These are phyloP conservation scores for Holtermannia corniformis DNA, from an alignment of 768 basidiomycete species.

Conservation along the genomic window DNA sequence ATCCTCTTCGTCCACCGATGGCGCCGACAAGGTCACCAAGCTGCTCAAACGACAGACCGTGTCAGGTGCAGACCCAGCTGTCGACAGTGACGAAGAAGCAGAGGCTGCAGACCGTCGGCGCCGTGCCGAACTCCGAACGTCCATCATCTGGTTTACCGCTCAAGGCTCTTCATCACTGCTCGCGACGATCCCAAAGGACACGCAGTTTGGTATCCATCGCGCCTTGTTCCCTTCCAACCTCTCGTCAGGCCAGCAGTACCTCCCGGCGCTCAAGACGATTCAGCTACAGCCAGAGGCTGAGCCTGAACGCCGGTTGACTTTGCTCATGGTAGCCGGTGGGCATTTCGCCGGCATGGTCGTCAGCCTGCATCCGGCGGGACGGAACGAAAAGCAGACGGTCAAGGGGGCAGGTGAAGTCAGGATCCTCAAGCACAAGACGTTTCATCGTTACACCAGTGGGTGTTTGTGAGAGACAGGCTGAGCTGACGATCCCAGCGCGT, in stretches of 20 bases:
- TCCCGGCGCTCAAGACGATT: constrained; percentile 30
- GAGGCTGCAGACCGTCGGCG: constrained; percentile 36
- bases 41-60: constrained; percentile 58
- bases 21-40: constrained; percentile 53
- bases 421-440: constrained; percentile 82
- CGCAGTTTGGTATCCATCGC: constrained; percentile 82
- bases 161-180: constrained; percentile 44
- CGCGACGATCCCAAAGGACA: constrained; percentile 53
- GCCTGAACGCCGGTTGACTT: constrained; percentile 60
- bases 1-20: constrained; percentile 2
- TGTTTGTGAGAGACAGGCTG: constrained; percentile 11
- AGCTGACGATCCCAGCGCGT: constrained; percentile 53
- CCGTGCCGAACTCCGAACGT: constrained; percentile 50
- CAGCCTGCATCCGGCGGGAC: constrained; percentile 44
- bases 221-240: constrained; percentile 54
- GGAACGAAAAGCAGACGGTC: constrained; percentile 62
- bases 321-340: constrained; percentile 96
- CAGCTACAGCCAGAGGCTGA: constrained; percentile 15
- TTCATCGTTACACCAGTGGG: constrained; percentile 96
- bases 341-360: constrained; percentile 91
- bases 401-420: constrained; percentile 47
- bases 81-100: constrained; percentile 32
- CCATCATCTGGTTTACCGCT: constrained; percentile 71
- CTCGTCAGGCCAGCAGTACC: constrained; percentile 29
- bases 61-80: constrained; percentile 41